Conservation (phyloP, 192 early-diverging fungal species). For the Coemansia sp. region DNA sequence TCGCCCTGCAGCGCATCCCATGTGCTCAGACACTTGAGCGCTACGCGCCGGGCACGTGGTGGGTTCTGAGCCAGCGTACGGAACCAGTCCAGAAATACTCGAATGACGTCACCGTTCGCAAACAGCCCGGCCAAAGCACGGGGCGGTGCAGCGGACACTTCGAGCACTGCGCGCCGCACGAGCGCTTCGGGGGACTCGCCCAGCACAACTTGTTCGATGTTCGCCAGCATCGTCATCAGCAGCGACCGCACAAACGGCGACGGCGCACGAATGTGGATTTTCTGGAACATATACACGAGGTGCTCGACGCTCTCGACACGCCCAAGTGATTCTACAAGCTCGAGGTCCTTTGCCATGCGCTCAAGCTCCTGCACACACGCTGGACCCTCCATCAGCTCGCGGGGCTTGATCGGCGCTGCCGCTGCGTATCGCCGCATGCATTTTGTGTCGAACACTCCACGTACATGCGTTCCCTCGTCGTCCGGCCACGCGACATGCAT, state of each 20-base stretch:
- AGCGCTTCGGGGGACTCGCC: conserved; percentile 20
- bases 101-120: conserved; percentile 15
- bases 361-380: conserved; percentile 14
- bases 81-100: conserved; percentile 39
- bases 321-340: conserved; percentile 9
- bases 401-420: conserved; percentile 38
- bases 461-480: conserved; percentile 10
- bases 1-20: conserved; percentile 49
- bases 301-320: conserved; percentile 20
- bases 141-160: conserved; percentile 8
- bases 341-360: conserved; percentile 15
- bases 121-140: conserved; percentile 7
- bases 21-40: conserved; percentile 22
- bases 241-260: conserved; percentile 41
- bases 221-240: conserved; percentile 22
- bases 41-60: conserved; percentile 34
- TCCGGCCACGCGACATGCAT: not conserved
- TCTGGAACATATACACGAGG: conserved; percentile 23
- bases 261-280: conserved; percentile 11
- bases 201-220: conserved; percentile 14
- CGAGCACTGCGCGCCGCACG: conserved; percentile 22
- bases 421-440: conserved; percentile 50
- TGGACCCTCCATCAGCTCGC: conserved; percentile 10
- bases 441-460: conserved; percentile 36
- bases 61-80: conserved; percentile 43